A percentile compares a stretch with the other conserved stretches of the same genome.
Evolutionary conservation across 148 eudicot genomes (phyloP).

Genomic region (Persicaria tinctoria): DNA sequence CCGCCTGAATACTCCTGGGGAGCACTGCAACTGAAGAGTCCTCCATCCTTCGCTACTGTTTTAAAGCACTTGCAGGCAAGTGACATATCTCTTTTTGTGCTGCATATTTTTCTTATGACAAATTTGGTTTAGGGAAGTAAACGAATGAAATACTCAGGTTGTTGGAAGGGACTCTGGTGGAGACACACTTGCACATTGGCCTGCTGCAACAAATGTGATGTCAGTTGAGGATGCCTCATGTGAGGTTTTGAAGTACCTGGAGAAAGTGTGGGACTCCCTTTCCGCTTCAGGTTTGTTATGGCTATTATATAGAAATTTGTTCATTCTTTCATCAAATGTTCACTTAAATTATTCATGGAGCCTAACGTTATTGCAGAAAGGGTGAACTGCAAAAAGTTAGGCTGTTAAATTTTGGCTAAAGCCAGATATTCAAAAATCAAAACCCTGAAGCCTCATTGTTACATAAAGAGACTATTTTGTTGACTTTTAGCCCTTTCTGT

Average conservation of each 20-base stretch:
- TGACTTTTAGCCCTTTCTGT: neutral
- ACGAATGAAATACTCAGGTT: conserved; percentile 32
- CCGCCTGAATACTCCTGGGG: conserved; percentile 99
- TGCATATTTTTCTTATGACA: neutral
- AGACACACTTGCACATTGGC: conserved; percentile 98
- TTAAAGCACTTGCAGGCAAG: conserved; percentile 74
- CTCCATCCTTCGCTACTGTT: conserved; percentile 69
- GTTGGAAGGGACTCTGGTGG: conserved; percentile 89
- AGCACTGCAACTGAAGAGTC: conserved; percentile 69
- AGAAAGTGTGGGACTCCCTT: conserved; percentile 78
- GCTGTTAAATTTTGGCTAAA: neutral
- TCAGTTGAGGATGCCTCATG: conserved; percentile 82
- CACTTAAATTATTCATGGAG: conserved; percentile 2
- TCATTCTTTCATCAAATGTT: neutral
- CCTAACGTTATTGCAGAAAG: neutral
- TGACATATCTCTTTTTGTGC: neutral
- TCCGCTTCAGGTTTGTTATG: conserved; percentile 58
- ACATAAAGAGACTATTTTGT: neutral
- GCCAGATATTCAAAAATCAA: neutral
- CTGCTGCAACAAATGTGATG: conserved; percentile 54
- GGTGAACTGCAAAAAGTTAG: neutral
- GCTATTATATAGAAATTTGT: neutral
- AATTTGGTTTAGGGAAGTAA: neutral
- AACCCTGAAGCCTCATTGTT: neutral
- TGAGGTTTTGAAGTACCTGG: conserved; percentile 81